Evolutionary conservation across 805 yeast genomes (phyloP), one percentile per base, ranked within the genome.

Genomic region (Candida awuae): DNA sequence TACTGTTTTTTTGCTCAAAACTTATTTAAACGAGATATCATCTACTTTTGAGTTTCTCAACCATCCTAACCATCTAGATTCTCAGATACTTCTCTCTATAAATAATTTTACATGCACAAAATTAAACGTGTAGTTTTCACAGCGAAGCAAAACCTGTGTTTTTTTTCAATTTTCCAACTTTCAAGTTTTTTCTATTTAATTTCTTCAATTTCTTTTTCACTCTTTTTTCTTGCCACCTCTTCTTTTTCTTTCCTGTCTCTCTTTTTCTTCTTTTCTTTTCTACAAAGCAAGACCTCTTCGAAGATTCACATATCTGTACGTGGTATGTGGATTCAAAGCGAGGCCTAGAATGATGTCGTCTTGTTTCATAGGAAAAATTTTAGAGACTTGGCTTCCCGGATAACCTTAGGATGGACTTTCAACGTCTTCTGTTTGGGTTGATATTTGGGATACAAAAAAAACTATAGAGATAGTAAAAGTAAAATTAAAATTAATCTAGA

Each of bases 281-380:
- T 34, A 7, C 15, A 31, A 35, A 40, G 37, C 37, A 20, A 29
- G 70, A 55, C 71, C 62, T 63, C 69, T 66, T 67, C 72, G 72
- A 67, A 67, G 72, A 66, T 67, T 65, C 60, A 46, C 56, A 57
- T 55, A 55, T 61, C 63, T 52, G 42, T 46, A 48, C 49, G 61
- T 67, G 66, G 69, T 61, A 49, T 61, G 50, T 52, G 50, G 70
- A 67, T 67, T 67, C 72, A 67, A 67, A 67, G 67, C 66, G 70
- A 61, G 55, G 71, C 67, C 71, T 51, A 67, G 67, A 66, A 35
- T 35, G 44, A 46, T 29, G 19, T 23, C 31, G 44, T 37, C 41
- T 32, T 28, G 37, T 40, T 25, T 28, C 36, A 14, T 19, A 6
- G 15, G 17, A 28, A 33, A 17, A 23, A 29, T 21, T n/a, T n/a